These are phyloP conservation scores for Lachnellula cervina DNA, from an alignment of 2,329 filamentous ascomycete genomes.

Conservation along the genomic window DNA sequence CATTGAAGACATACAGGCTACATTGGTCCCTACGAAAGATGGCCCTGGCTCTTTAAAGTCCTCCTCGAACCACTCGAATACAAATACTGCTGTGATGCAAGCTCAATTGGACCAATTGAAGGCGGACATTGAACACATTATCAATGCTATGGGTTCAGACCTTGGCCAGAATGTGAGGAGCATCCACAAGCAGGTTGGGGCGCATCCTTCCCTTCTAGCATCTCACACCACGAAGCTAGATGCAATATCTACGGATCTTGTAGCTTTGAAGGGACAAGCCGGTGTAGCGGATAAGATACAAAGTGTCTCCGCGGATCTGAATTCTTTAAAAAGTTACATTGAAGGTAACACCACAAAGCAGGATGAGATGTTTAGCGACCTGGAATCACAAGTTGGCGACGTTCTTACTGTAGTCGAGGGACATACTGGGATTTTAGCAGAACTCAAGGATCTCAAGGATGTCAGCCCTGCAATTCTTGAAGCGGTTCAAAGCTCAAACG, in stretches of 20 bases:
- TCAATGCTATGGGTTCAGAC: conserved; percentile 23
- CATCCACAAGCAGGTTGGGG: conserved; percentile 17
- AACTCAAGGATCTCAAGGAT: conserved; percentile 24
- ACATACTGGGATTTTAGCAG: conserved; percentile 14
- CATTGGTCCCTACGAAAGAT: conserved; percentile 17
- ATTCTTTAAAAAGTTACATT: conserved; percentile 18
- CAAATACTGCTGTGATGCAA: conserved; percentile 24
- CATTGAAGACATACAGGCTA: conserved; percentile 17
- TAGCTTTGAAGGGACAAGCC: conserved; percentile 17
- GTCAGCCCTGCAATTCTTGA: conserved; percentile 19
- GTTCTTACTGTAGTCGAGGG: conserved; percentile 19
- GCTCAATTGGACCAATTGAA: conserved; percentile 30
- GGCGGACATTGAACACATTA: conserved; percentile 23
- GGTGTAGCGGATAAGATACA: conserved; percentile 18
- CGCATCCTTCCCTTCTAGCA: conserved; percentile 16
- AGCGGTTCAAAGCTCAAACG: conserved; percentile 23
- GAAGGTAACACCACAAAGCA: conserved; percentile 14
- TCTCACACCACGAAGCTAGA: conserved; percentile 24
- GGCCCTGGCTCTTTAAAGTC: conserved; percentile 18
- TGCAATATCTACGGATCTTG: conserved; percentile 21
- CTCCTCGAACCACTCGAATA: conserved; percentile 22
- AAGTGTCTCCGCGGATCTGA: conserved; percentile 18
- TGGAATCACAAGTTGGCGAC: conserved; percentile 19
- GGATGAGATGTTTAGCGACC: conserved; percentile 10
- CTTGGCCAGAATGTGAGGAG: conserved; percentile 21